Evolutionary conservation across 768 basidiomycete genomes (phyloP), one percentile per base, ranked within the genome.

Genomic region (Paxillus ammoniavirescens): DNA sequence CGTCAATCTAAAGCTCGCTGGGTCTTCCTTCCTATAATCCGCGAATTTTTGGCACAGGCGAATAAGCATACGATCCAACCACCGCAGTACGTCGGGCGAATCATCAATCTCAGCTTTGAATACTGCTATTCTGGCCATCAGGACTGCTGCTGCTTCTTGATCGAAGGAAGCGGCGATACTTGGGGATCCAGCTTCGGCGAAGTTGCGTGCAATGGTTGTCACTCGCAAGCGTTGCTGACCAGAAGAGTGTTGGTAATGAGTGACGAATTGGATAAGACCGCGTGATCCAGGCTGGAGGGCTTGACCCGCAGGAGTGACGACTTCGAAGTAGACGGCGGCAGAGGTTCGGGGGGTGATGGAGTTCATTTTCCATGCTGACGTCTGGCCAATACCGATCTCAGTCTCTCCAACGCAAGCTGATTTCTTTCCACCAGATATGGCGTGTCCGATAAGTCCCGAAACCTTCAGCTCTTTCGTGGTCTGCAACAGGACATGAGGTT

Each of bases 31-130:
- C 63, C 95, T 78, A 67, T 98, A 99, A 67, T 98, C 95, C 46
- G 97, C 97, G 65, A 98, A 98, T 77, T 98, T 99, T 77, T 98
- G 97, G 75, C 97, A 99, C 26, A 98, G 75, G 9, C 97, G 85
- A 66, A 98, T 98, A 53, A 99, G 81, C 97, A 99, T 99, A 53
- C 97, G 81, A 75, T 99, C 97, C 55, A 99, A 74, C 97, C 97
- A 98, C 56, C 97, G 75, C 49, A 99, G 75, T 31, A 98, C 96
- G 67, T 99, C 97, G 0, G 97, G 94, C 4, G 87, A 89, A 69
- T 98, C 96, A 65, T 99, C 97, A 58, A 98, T 93, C 73, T 98
- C 97, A 23, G 97, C 96, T 72, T 98, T 98, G 83, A 98, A 98
- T 8, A 98, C 93, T 0, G 97, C 95, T 69, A 99, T 98, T 58